These are phyloP conservation scores for Diospyros lotus DNA, from an alignment of 148 eudicot genomes.

Conservation along the genomic window DNA sequence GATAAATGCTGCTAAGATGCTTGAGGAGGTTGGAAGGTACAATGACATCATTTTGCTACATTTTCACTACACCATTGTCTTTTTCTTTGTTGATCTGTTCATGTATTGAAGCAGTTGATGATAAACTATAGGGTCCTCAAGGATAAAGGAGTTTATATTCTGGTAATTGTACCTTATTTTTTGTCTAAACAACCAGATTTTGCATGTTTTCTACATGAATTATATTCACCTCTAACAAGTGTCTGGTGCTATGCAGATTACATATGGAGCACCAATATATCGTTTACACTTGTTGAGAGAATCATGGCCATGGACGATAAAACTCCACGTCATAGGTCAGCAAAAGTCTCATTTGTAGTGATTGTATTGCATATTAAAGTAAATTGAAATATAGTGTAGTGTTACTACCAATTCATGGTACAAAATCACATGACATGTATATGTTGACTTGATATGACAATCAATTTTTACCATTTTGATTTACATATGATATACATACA, in stretches of 20 bases:
- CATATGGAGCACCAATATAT: conserved; percentile 80
- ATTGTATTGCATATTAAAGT: not conserved
- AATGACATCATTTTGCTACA: not conserved
- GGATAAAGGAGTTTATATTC: conserved; percentile 78
- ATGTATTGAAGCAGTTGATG: conserved; percentile 84
- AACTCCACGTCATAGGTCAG: conserved; percentile 82
- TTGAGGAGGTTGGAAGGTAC: conserved; percentile 77
- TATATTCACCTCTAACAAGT: conserved; percentile 4
- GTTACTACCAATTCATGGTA: not conserved
- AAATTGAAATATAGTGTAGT: not conserved
- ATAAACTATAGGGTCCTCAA: conserved; percentile 94
- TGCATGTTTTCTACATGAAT: not conserved
- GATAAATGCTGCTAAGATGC: conserved; percentile 71
- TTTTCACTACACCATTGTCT: conserved; percentile 8
- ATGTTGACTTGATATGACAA: not conserved
- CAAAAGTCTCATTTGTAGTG: not conserved
- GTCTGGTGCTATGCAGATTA: conserved; percentile 47
- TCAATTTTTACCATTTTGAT: not conserved
- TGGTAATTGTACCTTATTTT: conserved; percentile 46
- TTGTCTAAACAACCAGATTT: not conserved
- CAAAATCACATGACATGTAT: not conserved
- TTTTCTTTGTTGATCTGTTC: conserved; percentile 45
- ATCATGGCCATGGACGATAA: conserved; percentile 51
- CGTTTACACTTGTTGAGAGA: conserved; percentile 57
- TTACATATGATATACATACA: not conserved